Percentiles rank a stretch among this genome's conserved stretches.
Conservation (phyloP, 768 basidiomycete genomes). For the Phallus indusiatus region DNA sequence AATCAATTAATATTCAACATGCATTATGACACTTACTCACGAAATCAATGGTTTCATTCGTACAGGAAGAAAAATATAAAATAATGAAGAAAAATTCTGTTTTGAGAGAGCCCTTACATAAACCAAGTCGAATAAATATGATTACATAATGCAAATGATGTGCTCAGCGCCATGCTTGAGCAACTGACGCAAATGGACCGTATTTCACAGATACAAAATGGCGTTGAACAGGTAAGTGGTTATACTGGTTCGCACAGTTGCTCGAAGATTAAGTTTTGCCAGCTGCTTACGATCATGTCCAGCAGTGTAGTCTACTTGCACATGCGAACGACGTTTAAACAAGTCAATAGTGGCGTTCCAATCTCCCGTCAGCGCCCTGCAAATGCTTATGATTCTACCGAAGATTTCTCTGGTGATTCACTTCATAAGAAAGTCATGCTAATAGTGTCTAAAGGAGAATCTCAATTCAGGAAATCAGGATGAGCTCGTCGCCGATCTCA, state of each 20-base stretch:
- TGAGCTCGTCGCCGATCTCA: constrained; percentile 74
- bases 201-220: constrained; percentile 92
- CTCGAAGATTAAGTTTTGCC: background rate
- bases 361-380: constrained; percentile 69
- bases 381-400: constrained; percentile 62
- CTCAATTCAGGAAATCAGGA: constrained; percentile 58
- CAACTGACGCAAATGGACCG: constrained; percentile 92
- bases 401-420: constrained; percentile 61
- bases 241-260: background rate
- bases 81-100: no score
- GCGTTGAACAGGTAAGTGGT: constrained; percentile 67
- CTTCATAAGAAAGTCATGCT: background rate
- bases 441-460: background rate
- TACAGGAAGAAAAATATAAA: no score
- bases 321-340: constrained; percentile 62
- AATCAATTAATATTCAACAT: background rate
- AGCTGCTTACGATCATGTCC: constrained; percentile 87
- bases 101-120: no score
- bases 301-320: constrained; percentile 74
- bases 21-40: background rate
- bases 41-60: background rate
- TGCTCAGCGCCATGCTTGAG: constrained; percentile 69
- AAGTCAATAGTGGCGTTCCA: constrained; percentile 73
- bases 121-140: background rate
- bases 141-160: background rate